phyloP scores from a whole-genome alignment of 805 yeast species.

The Suhomyces emberorum region DNA sequence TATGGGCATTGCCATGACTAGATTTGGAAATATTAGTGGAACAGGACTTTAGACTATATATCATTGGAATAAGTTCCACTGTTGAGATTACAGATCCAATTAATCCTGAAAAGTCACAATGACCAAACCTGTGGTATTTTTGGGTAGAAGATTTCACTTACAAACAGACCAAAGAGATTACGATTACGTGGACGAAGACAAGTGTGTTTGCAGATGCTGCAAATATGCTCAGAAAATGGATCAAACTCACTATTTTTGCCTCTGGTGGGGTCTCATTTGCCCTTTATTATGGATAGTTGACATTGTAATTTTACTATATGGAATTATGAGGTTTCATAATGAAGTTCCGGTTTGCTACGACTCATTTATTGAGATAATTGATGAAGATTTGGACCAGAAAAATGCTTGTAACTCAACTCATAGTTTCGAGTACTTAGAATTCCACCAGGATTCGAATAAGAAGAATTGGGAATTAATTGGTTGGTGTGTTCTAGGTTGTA shows the following conservation, averaged over 20 bases:
- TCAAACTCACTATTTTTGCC: slow-evolving; percentile 1
- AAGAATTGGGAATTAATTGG: neutral
- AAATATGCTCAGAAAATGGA: neutral
- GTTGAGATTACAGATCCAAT: no score
- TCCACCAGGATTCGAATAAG: neutral
- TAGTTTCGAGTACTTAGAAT: slow-evolving; percentile 15
- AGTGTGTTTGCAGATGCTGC: slow-evolving; percentile 8
- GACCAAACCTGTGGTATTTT: neutral
- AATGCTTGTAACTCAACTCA: slow-evolving; percentile 11
- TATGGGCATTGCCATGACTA: no score
- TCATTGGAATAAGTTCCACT: no score
- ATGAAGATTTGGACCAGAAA: slow-evolving; percentile 7
- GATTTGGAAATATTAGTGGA: no score
- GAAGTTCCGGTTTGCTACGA: slow-evolving; percentile 8
- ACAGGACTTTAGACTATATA: no score
- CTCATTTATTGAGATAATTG: slow-evolving; percentile 8
- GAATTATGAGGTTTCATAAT: slow-evolving; percentile 2
- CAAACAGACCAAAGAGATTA: neutral
- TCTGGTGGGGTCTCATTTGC: slow-evolving; percentile 16
- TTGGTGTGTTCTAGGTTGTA: neutral
- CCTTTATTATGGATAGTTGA: slow-evolving; percentile 21
- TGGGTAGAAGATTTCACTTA: neutral
- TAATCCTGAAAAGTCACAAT: neutral
- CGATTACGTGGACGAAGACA: neutral
- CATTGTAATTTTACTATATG: slow-evolving; percentile 7